Conservation (phyloP, 179 eudicot species). For the Carnegiea gigantea region DNA sequence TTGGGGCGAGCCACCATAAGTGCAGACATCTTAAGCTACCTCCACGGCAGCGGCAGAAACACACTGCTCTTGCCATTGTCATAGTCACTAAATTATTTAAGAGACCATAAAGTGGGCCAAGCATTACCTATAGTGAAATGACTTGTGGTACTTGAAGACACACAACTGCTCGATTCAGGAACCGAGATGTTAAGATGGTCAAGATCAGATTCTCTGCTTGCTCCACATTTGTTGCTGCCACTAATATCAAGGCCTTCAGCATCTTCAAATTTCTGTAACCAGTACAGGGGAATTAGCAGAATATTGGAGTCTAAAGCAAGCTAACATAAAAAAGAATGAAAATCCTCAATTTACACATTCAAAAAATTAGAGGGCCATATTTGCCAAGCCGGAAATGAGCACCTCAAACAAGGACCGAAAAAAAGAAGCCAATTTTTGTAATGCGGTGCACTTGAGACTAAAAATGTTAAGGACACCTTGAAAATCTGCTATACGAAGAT, state of each 20-base stretch:
- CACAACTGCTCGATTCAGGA: constrained; percentile 64
- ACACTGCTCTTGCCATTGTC: background rate
- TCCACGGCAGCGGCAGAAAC: too few relatives aligned
- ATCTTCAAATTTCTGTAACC: constrained; percentile 46
- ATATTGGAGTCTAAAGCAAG: background rate
- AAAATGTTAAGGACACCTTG: background rate
- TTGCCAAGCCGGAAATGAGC: too few relatives aligned
- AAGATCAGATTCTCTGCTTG: constrained; percentile 29
- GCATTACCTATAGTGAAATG: constrained; percentile 49
- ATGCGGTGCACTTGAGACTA: background rate
- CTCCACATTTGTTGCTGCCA: constrained; percentile 31
- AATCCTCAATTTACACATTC: background rate
- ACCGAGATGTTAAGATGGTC: constrained; percentile 32
- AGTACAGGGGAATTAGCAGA: background rate
- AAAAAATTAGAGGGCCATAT: background rate
- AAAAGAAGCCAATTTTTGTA: background rate
- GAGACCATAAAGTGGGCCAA: background rate
- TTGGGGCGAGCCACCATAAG: too few relatives aligned
- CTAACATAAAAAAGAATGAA: background rate
- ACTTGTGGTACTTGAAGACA: constrained; percentile 48
- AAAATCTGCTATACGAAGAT: background rate
- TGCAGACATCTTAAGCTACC: background rate
- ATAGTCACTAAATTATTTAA: background rate
- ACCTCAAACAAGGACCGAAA: too few relatives aligned
- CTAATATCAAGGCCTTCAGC: constrained; percentile 33